Evolutionary conservation across 345 rosid genomes (phyloP).

Genomic region (Heritiera littoralis): DNA sequence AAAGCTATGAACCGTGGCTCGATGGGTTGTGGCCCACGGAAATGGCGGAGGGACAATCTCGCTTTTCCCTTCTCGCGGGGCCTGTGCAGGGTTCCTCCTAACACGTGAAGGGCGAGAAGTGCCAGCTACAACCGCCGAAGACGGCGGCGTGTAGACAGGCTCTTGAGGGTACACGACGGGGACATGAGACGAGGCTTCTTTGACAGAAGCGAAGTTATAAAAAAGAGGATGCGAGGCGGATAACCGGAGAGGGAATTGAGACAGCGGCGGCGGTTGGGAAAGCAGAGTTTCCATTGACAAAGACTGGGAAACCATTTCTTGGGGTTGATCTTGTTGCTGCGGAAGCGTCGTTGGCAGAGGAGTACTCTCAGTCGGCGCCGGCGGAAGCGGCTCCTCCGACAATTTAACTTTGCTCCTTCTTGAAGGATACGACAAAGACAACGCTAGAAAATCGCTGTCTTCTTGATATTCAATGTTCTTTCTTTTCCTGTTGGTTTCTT

Average conservation of each 20-base stretch:
- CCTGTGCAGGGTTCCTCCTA: conserved; percentile 32
- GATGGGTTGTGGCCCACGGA: conserved; percentile 65
- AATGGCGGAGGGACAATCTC: conserved; percentile 46
- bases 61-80: conserved; percentile 32
- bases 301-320: neutral
- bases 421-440: conserved; percentile 18
- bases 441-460: conserved; percentile 24
- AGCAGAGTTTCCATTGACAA: neutral
- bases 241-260: conserved; percentile 13
- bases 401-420: neutral
- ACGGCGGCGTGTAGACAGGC: neutral
- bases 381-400: neutral
- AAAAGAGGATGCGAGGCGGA: conserved; percentile 18
- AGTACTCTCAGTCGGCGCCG: neutral
- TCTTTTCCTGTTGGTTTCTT: neutral
- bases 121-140: neutral
- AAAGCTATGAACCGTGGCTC: conserved; percentile 52
- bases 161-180: neutral
- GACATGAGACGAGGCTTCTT: neutral
- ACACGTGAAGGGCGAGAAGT: conserved; percentile 16
- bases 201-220: neutral
- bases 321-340: neutral
- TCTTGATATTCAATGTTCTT: conserved; percentile 8
- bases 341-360: neutral
- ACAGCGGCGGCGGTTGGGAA: neutral